Percentiles rank a stretch among this genome's conserved stretches.
Conservation (phyloP, 2,329 filamentous ascomycete species). For the Mariannaea elegans region DNA sequence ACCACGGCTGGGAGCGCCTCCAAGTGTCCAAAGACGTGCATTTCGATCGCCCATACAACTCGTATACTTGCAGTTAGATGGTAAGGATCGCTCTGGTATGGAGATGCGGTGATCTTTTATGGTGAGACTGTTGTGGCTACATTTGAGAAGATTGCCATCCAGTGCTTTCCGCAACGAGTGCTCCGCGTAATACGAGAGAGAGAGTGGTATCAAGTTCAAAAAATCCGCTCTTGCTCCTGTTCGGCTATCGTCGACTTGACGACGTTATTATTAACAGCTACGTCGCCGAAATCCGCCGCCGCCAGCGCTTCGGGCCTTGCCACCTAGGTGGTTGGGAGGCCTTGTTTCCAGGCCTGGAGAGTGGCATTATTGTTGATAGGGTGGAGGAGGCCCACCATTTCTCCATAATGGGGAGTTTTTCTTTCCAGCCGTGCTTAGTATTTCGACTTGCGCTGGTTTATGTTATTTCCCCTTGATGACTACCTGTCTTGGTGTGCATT, state of each 20-base stretch:
- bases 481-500: neutral
- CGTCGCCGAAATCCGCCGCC: constrained; percentile 37
- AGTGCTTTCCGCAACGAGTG: constrained; percentile 31
- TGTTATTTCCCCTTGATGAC: neutral
- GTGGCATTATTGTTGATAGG: neutral
- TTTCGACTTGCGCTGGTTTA: neutral
- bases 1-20: constrained; percentile 31
- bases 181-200: constrained; percentile 32
- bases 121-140: constrained; percentile 56
- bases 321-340: constrained; percentile 70
- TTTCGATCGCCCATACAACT: constrained; percentile 33
- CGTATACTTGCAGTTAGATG: constrained; percentile 30
- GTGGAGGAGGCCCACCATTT: constrained; percentile 20
- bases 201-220: constrained; percentile 27
- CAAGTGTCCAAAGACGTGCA: constrained; percentile 31
- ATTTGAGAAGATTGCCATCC: constrained; percentile 40
- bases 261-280: constrained; percentile 3
- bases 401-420: constrained; percentile 9
- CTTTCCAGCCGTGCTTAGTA: neutral
- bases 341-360: constrained; percentile 1
- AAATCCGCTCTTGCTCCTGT: neutral
- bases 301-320: constrained; percentile 74
- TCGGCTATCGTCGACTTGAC: neutral
- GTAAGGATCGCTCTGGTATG: constrained; percentile 38
- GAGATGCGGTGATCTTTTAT: constrained; percentile 65